These are phyloP conservation scores for Ascochyta viciae-villosae DNA, from an alignment of 2,329 filamentous ascomycete genomes.

Conservation along the genomic window DNA sequence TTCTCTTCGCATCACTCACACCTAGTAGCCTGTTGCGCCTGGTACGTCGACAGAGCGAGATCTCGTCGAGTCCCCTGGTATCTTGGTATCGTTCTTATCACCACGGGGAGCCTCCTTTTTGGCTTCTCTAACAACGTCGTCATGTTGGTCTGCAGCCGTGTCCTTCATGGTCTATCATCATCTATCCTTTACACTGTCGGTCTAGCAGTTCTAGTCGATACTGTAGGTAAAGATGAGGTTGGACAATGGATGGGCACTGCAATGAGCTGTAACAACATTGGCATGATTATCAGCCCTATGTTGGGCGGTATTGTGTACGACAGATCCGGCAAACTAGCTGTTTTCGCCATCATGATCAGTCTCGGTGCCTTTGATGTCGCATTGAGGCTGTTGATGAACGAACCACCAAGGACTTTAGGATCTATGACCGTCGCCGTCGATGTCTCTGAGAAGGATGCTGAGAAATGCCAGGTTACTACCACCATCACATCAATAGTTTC, in stretches of 20 bases:
- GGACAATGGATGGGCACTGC: slow-evolving; percentile 26
- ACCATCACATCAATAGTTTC: neutral
- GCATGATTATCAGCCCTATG: slow-evolving; percentile 23
- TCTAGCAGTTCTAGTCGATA: slow-evolving; percentile 23
- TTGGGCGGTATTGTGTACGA: slow-evolving; percentile 26
- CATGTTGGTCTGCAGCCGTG: slow-evolving; percentile 20
- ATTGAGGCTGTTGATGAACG: slow-evolving; percentile 24
- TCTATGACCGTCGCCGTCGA: neutral
- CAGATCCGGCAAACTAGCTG: slow-evolving; percentile 19
- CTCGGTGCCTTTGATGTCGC: slow-evolving; percentile 14
- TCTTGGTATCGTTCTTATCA: slow-evolving; percentile 21
- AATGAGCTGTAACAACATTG: slow-evolving; percentile 22
- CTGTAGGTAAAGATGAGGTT: slow-evolving; percentile 19
- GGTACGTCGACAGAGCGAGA: slow-evolving; percentile 19
- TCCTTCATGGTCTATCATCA: slow-evolving; percentile 22
- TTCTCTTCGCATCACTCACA: neutral
- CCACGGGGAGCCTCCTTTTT: slow-evolving; percentile 19
- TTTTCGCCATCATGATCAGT: slow-evolving; percentile 23
- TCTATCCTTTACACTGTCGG: slow-evolving; percentile 25
- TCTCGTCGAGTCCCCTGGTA: slow-evolving; percentile 21
- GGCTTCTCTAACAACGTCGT: slow-evolving; percentile 19
- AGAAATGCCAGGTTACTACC: no score
- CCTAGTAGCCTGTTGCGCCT: slow-evolving; percentile 17
- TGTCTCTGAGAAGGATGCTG: neutral
- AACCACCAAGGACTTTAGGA: slow-evolving; percentile 1